Percentiles rank a stretch among this genome's conserved stretches.
phyloP scores from a whole-genome alignment of 1,284 basidiomycete species.

The Neonothopanus nambi region DNA sequence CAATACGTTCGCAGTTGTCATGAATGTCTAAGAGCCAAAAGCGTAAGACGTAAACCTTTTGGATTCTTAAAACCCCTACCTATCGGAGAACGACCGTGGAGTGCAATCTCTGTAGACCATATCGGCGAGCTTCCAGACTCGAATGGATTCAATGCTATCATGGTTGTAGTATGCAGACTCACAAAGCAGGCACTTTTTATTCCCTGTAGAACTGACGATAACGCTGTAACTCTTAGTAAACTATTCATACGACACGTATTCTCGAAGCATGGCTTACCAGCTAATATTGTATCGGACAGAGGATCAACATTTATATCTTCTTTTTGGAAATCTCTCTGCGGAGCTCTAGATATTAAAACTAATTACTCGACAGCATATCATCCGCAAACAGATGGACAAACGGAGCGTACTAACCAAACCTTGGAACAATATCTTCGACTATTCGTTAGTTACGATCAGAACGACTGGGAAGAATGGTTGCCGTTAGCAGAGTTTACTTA shows the following conservation, averaged over 20 bases:
- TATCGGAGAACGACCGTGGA: constrained; percentile 10
- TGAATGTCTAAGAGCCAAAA: neutral
- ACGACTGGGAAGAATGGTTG: too few species aligned
- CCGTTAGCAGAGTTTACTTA: too few species aligned
- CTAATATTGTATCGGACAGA: too few species aligned
- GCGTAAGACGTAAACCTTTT: neutral
- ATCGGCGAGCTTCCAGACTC: constrained; percentile 30
- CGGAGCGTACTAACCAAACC: too few species aligned
- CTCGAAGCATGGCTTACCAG: too few species aligned
- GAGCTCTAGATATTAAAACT: neutral
- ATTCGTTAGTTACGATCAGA: too few species aligned
- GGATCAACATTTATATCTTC: neutral
- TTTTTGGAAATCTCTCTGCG: constrained; percentile 9
- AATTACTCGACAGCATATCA: constrained; percentile 9
- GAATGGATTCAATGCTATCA: constrained; percentile 28
- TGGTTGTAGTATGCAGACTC: constrained; percentile 23
- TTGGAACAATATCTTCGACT: too few species aligned
- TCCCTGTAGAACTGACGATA: constrained; percentile 11
- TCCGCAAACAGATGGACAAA: too few species aligned
- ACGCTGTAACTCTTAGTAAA: neutral
- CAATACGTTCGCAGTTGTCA: constrained; percentile 17
- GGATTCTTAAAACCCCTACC: constrained; percentile 12
- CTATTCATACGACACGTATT: too few species aligned
- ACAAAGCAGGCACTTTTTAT: constrained; percentile 22
- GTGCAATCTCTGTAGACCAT: constrained; percentile 9